Percentiles rank a stretch among this genome's conserved stretches.
Evolutionary conservation across 1,139 yeast genomes (phyloP).

Genomic region (Diutina siamensis): DNA sequence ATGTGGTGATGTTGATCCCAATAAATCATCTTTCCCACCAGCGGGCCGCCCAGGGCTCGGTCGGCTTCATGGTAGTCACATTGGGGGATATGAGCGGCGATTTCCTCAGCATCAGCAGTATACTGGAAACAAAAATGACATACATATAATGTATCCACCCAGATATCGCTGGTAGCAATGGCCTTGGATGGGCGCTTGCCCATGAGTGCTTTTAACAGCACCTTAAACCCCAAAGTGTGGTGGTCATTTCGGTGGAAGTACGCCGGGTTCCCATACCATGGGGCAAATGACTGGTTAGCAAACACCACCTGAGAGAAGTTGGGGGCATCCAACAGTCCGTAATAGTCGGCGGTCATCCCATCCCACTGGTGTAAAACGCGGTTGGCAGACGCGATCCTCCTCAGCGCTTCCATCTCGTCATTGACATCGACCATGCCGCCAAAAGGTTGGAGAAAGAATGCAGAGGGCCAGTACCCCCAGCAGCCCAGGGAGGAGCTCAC

Average conservation of each 20-base stretch:
- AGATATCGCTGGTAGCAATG: constrained; percentile 13
- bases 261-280: constrained; percentile 85
- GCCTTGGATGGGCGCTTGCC: background rate
- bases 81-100: constrained; percentile 28
- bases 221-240: background rate
- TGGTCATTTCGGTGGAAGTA: constrained; percentile 35
- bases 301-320: constrained; percentile 56
- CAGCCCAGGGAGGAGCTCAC: constrained; percentile 45
- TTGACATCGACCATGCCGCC: constrained; percentile 54
- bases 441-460: constrained; percentile 72
- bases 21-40: constrained; percentile 61
- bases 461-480: constrained; percentile 50
- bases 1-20: constrained; percentile 37
- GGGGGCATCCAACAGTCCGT: constrained; percentile 48
- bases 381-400: no score
- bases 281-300: constrained; percentile 53
- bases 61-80: constrained; percentile 25
- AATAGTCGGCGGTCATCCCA: constrained; percentile 12
- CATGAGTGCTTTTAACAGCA: constrained; percentile 5
- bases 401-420: background rate
- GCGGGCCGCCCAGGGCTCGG: constrained; percentile 16
- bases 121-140: constrained; percentile 84
- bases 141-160: constrained; percentile 56
- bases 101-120: constrained; percentile 30
- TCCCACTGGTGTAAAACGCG: background rate